Conservation (phyloP, 2,329 filamentous ascomycete genomes). For the Arthrobotrys musiformis region DNA sequence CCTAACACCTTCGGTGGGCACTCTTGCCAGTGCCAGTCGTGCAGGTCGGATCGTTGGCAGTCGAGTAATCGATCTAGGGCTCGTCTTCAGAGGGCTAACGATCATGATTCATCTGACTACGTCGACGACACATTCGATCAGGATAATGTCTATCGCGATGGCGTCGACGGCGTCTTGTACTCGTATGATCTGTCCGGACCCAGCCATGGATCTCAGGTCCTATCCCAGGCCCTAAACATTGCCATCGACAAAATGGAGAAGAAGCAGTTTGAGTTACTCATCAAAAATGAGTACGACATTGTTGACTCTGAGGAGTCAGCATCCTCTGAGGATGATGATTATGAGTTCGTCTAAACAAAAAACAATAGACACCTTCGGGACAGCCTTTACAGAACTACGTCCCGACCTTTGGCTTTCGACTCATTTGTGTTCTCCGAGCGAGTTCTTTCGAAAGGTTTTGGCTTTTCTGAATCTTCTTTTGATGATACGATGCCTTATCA, state of each 20-base stretch:
- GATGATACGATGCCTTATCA: conserved; percentile 17
- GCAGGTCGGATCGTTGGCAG: conserved; percentile 41
- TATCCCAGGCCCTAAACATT: conserved; percentile 57
- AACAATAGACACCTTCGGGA: conserved; percentile 2
- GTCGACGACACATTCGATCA: conserved; percentile 55
- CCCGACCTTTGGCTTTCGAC: neutral
- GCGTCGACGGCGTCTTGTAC: conserved; percentile 57
- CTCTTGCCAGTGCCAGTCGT: conserved; percentile 56
- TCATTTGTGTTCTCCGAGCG: conserved; percentile 19
- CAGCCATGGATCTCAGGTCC: conserved; percentile 56
- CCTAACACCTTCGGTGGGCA: conserved; percentile 32
- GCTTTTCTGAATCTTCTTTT: conserved; percentile 17
- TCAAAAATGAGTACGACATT: conserved; percentile 60
- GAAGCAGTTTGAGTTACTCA: conserved; percentile 59
- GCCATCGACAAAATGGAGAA: conserved; percentile 59
- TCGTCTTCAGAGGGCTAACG: conserved; percentile 35
- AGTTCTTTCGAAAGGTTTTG: conserved; percentile 4
- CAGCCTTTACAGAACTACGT: neutral
- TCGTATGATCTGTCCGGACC: conserved; percentile 58
- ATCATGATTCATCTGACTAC: conserved; percentile 39
- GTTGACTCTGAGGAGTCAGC: conserved; percentile 56
- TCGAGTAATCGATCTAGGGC: conserved; percentile 48
- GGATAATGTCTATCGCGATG: conserved; percentile 55
- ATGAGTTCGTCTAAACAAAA: conserved; percentile 53
- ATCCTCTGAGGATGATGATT: conserved; percentile 54